Conservation (phyloP, 192 early-diverging fungal species). For the Backusella tarrabulga region DNA sequence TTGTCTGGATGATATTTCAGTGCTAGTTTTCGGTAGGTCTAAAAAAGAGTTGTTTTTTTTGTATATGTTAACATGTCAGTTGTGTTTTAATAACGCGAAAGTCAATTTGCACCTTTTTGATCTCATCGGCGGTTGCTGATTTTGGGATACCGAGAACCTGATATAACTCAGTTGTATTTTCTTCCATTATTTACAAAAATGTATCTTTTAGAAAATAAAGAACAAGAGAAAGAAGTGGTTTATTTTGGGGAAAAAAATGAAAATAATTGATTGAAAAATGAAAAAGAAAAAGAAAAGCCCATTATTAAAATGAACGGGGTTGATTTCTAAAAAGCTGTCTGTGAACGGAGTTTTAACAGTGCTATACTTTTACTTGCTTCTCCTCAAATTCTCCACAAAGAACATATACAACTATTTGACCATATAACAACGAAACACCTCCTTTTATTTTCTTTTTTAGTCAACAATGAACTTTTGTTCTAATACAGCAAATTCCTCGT, state of each 20-base stretch:
- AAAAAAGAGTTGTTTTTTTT: neutral
- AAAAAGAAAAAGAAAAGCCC: neutral
- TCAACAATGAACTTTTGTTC: constrained; percentile 57
- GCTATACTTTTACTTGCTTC: too few species aligned
- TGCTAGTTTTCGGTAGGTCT: constrained; percentile 50
- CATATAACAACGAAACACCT: constrained; percentile 6
- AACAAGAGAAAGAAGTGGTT: neutral
- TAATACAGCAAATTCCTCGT: constrained; percentile 58
- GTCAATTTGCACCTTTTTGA: constrained; percentile 43
- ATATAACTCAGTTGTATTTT: constrained; percentile 50
- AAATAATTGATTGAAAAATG: neutral
- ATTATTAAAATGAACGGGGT: neutral
- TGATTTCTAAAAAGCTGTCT: neutral
- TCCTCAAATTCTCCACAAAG: neutral
- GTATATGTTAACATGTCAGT: neutral
- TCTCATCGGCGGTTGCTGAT: constrained; percentile 51
- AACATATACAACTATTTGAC: constrained; percentile 10
- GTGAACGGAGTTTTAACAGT: too few species aligned
- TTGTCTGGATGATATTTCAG: constrained; percentile 74
- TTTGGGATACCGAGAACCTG: constrained; percentile 49
- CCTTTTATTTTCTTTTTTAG: constrained; percentile 32
- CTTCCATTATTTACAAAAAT: constrained; percentile 39
- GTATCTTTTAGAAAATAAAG: neutral
- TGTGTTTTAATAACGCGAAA: neutral
- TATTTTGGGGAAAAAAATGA: neutral